Evolutionary conservation across 2,329 filamentous ascomycete species (phyloP).

Genomic region (Zymoseptoria passerinii): DNA sequence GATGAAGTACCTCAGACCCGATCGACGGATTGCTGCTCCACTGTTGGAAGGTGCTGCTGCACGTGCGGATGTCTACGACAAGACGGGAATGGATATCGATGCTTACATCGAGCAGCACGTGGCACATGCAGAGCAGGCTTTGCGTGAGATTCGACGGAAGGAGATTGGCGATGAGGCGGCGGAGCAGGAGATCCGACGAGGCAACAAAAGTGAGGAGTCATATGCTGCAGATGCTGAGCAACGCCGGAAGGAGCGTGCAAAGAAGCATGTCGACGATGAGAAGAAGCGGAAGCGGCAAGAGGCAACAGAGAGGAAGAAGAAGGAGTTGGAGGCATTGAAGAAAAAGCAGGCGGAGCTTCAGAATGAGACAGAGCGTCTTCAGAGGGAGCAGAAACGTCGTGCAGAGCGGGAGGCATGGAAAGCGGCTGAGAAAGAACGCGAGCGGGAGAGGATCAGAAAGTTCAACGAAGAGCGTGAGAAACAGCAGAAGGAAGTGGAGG

Average conservation of each 20-base stretch:
- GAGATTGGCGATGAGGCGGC: conserved; percentile 65
- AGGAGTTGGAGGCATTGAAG: conserved; percentile 42
- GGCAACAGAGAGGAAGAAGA: conserved; percentile 52
- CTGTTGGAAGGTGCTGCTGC: conserved; percentile 73
- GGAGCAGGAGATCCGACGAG: conserved; percentile 54
- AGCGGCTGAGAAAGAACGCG: conserved; percentile 41
- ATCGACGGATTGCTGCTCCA: conserved; percentile 63
- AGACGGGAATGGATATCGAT: conserved; percentile 59
- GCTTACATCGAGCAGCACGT: conserved; percentile 58
- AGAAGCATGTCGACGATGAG: conserved; percentile 52
- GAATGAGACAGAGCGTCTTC: conserved; percentile 34
- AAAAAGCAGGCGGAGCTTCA: conserved; percentile 40
- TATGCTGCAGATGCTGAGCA: conserved; percentile 60
- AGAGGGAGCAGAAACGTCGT: conserved; percentile 42
- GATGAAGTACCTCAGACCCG: conserved; percentile 57
- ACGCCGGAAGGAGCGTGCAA: conserved; percentile 53
- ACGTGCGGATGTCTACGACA: conserved; percentile 65
- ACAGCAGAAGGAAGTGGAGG: conserved; percentile 36
- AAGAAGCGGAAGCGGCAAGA: conserved; percentile 51
- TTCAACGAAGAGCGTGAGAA: conserved; percentile 43
- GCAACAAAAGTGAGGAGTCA: conserved; percentile 64
- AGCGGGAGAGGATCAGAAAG: conserved; percentile 45
- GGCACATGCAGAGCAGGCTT: conserved; percentile 57
- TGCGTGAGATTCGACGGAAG: conserved; percentile 58
- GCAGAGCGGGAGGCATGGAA: conserved; percentile 43